Evolutionary conservation across 495 filamentous ascomycete genomes (phyloP).

Genomic region (Annulohypoxylon moriforme): DNA sequence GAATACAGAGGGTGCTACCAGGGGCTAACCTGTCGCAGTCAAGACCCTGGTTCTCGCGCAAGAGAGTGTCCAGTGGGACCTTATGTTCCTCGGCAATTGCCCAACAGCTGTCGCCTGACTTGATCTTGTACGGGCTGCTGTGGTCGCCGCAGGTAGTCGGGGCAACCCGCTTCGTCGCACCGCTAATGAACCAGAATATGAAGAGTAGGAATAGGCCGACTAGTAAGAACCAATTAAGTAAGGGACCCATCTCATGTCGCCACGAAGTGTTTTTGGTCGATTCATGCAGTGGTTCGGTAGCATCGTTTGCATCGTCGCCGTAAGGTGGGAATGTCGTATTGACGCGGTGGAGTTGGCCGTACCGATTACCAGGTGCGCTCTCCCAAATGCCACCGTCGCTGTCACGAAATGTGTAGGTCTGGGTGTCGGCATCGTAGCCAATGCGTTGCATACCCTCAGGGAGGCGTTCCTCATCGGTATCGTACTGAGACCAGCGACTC

Average conservation of each 20-base stretch:
- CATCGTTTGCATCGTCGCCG: slow-evolving; percentile 39
- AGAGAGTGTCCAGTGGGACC: slow-evolving; percentile 45
- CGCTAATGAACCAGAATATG: slow-evolving; percentile 45
- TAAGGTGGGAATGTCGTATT: slow-evolving; percentile 28
- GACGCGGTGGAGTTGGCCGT: slow-evolving; percentile 57
- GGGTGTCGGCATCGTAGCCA: slow-evolving; percentile 65
- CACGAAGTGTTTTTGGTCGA: slow-evolving; percentile 37
- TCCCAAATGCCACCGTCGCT: slow-evolving; percentile 56
- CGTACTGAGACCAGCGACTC: slow-evolving; percentile 57
- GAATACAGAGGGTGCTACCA: slow-evolving; percentile 45
- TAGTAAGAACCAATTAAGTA: slow-evolving; percentile 51
- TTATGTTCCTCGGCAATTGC: slow-evolving; percentile 42
- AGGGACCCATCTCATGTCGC: slow-evolving; percentile 50
- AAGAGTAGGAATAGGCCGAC: slow-evolving; percentile 48
- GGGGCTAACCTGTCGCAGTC: slow-evolving; percentile 46
- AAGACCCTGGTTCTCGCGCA: slow-evolving; percentile 41
- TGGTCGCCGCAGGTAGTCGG: slow-evolving; percentile 33
- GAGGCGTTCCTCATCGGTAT: slow-evolving; percentile 62
- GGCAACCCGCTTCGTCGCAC: slow-evolving; percentile 24
- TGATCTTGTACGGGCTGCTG: slow-evolving; percentile 39
- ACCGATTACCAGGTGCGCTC: slow-evolving; percentile 56
- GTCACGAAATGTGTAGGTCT: slow-evolving; percentile 62
- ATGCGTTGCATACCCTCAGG: slow-evolving; percentile 64
- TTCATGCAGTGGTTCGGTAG: slow-evolving; percentile 27
- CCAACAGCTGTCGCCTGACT: slow-evolving; percentile 49